Conservation (phyloP, 176 grass and related monocot genomes). For the Ensete glaucum region DNA sequence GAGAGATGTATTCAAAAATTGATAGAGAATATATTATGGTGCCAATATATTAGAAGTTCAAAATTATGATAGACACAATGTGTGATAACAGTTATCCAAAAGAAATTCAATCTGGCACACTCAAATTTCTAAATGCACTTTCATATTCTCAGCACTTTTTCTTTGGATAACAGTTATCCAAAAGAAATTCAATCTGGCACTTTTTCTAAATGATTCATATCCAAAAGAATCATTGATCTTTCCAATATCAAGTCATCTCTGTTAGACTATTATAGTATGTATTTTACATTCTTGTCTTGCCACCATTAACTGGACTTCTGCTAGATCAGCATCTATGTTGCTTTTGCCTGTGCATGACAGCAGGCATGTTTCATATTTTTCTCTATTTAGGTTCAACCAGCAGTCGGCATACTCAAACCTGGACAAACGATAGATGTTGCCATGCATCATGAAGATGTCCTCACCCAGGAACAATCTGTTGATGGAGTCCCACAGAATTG, state of each 20-base stretch:
- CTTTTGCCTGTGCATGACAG: neutral
- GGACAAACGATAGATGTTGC: slow-evolving; percentile 59
- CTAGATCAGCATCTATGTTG: neutral
- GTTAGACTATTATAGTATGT: neutral
- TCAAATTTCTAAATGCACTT: neutral
- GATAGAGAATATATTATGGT: no score
- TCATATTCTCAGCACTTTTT: no score
- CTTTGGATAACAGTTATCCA: no score
- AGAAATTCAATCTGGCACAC: neutral
- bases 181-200: no score
- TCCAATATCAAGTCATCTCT: no score
- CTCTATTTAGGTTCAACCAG: slow-evolving; percentile 58
- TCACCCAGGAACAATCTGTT: slow-evolving; percentile 68
- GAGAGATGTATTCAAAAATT: no score
- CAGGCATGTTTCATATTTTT: neutral
- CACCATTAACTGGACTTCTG: neutral
- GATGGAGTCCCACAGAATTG: slow-evolving; percentile 90
- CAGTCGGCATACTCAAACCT: slow-evolving; percentile 59
- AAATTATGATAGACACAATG: no score
- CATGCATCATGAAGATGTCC: slow-evolving; percentile 76
- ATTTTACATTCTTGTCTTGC: neutral
- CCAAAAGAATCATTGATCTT: no score
- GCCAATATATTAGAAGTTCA: no score
- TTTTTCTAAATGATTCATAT: no score
- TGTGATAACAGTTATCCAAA: no score